Evolutionary conservation across 2,329 filamentous ascomycete species (phyloP).

Genomic region (Hymenoscyphus occultus): DNA sequence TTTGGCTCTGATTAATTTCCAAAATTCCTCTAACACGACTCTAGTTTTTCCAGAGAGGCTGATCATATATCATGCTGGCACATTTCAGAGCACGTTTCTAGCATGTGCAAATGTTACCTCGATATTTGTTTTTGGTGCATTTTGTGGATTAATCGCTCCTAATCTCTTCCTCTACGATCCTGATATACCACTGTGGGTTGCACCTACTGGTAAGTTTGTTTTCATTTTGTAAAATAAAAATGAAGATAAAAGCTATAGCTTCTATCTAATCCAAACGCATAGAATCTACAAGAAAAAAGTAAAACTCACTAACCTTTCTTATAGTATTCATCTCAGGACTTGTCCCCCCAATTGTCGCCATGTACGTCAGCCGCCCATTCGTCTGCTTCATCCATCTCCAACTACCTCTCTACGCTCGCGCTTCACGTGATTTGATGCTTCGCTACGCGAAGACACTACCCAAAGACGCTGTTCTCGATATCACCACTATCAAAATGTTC

Average conservation of each 20-base stretch:
- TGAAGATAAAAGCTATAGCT: not conserved
- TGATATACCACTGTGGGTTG: conserved; percentile 31
- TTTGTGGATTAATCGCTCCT: conserved; percentile 59
- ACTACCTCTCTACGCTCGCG: conserved; percentile 62
- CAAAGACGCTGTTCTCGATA: conserved; percentile 38
- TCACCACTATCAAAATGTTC: conserved; percentile 42
- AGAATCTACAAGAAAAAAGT: not conserved
- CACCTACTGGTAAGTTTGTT: conserved; percentile 25
- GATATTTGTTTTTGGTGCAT: conserved; percentile 66
- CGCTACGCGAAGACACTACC: conserved; percentile 50
- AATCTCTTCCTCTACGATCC: conserved; percentile 27
- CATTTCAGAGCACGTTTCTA: conserved; percentile 62
- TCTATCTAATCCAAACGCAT: not conserved
- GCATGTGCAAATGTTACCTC: conserved; percentile 69
- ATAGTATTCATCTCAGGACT: conserved; percentile 56
- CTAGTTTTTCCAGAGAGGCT: conserved; percentile 55
- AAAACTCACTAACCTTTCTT: conserved; percentile 15
- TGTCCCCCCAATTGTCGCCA: conserved; percentile 62
- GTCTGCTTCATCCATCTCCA: conserved; percentile 70
- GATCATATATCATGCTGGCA: conserved; percentile 74
- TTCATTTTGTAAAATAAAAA: not conserved
- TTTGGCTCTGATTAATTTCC: not conserved
- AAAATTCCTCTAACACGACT: not conserved
- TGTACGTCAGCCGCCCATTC: conserved; percentile 65
- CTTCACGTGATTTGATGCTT: conserved; percentile 54